Percentiles rank a stretch among this genome's conserved stretches.
phyloP scores from a whole-genome alignment of 495 filamentous ascomycete species.

The Penicillium chermesinum region DNA sequence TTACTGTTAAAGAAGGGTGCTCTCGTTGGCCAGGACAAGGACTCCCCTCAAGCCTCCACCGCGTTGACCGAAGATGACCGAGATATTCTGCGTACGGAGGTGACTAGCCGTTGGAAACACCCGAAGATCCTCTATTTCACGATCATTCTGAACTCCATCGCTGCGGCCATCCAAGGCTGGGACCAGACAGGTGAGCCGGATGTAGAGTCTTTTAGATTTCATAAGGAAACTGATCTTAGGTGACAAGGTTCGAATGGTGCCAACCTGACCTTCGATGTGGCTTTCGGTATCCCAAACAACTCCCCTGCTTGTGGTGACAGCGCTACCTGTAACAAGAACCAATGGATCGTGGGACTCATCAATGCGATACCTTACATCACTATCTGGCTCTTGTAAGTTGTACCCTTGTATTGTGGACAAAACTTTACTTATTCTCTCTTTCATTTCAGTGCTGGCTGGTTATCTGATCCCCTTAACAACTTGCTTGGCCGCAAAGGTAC shows the following conservation, averaged over 20 bases:
- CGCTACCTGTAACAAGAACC: conserved; percentile 26
- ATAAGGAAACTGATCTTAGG: not conserved
- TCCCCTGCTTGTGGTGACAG: conserved; percentile 37
- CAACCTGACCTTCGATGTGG: conserved; percentile 58
- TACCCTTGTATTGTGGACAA: not conserved
- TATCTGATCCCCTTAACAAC: conserved; percentile 66
- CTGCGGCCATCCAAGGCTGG: conserved; percentile 64
- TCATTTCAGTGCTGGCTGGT: conserved; percentile 54
- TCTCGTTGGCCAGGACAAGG: conserved; percentile 60
- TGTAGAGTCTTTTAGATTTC: not conserved
- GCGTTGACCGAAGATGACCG: conserved; percentile 53
- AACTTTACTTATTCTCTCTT: not conserved
- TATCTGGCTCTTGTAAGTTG: conserved; percentile 36
- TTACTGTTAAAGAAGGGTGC: conserved; percentile 55
- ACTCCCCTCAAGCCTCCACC: conserved; percentile 47
- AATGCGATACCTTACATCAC: conserved; percentile 38
- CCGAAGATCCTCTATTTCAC: conserved; percentile 59
- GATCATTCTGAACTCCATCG: conserved; percentile 64
- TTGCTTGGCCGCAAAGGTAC: conserved; percentile 60
- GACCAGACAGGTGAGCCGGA: conserved; percentile 50
- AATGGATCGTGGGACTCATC: conserved; percentile 46
- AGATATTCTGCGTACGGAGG: conserved; percentile 49
- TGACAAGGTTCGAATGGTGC: conserved; percentile 62
- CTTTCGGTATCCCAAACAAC: conserved; percentile 37
- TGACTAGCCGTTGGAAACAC: conserved; percentile 59